Evolutionary conservation across 2,329 filamentous ascomycete species (phyloP).

Genomic region (Xylariaceae sp.): DNA sequence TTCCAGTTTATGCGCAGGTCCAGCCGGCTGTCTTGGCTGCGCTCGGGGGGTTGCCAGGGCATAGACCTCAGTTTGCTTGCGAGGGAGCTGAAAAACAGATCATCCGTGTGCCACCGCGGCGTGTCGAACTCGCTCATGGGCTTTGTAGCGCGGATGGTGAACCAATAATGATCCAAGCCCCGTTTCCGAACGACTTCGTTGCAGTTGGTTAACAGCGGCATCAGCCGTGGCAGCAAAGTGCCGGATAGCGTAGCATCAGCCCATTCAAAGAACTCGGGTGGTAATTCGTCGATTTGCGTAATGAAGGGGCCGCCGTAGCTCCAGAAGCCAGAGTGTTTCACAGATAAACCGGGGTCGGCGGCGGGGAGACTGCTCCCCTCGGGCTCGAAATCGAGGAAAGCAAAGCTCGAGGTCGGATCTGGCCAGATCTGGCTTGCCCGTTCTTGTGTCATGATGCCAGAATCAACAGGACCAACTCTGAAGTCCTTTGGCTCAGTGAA

Average conservation of each 20-base stretch:
- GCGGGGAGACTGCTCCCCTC: no score
- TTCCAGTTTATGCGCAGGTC: slow-evolving; percentile 41
- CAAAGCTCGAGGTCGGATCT: no score
- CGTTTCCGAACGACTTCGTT: slow-evolving; percentile 33
- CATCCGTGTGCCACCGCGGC: slow-evolving; percentile 45
- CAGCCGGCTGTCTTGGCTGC: slow-evolving; percentile 2
- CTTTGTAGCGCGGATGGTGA: slow-evolving; percentile 42
- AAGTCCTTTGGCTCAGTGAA: no score
- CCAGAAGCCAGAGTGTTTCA: slow-evolving; percentile 33
- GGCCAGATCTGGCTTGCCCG: no score
- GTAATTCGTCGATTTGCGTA: slow-evolving; percentile 23
- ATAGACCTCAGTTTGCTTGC: slow-evolving; percentile 15
- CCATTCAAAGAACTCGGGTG: slow-evolving; percentile 37
- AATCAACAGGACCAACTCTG: no score
- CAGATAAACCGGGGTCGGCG: neutral
- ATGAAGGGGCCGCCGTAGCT: slow-evolving; percentile 41
- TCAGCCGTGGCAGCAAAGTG: slow-evolving; percentile 31
- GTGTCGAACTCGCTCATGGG: slow-evolving; percentile 39
- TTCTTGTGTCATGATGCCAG: no score
- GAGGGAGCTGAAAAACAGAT: slow-evolving; percentile 37
- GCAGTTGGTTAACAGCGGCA: slow-evolving; percentile 37
- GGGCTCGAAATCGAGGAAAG: no score
- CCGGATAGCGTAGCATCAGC: slow-evolving; percentile 29
- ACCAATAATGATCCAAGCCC: slow-evolving; percentile 38
- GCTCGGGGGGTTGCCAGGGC: slow-evolving; percentile 2